Percentiles rank a stretch among this genome's conserved stretches.
Evolutionary conservation across 306 rosid species (phyloP).

Genomic region (Prosopis cineraria): DNA sequence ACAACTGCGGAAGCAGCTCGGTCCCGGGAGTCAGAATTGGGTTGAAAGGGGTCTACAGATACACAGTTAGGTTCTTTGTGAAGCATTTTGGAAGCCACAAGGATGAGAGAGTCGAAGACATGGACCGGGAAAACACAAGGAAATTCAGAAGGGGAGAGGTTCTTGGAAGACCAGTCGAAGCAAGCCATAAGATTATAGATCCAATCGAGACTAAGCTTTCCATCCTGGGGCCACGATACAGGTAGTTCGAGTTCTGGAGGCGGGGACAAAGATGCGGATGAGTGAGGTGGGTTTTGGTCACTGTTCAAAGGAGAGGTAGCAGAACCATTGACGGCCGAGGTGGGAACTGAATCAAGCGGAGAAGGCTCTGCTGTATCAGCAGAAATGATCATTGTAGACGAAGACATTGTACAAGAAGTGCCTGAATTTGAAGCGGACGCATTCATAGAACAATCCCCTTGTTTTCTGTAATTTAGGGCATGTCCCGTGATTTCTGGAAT

Average conservation of each 20-base stretch:
- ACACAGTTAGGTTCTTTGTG: slow-evolving; percentile 86
- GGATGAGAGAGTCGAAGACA: slow-evolving; percentile 67
- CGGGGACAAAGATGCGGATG: slow-evolving; percentile 19
- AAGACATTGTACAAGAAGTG: neutral
- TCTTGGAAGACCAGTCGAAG: slow-evolving; percentile 78
- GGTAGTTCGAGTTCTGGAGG: slow-evolving; percentile 47
- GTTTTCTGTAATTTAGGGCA: neutral
- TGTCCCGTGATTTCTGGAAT: neutral
- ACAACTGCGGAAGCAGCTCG: slow-evolving; percentile 45
- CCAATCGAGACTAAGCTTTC: slow-evolving; percentile 58
- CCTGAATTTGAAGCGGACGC: neutral
- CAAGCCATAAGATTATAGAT: slow-evolving; percentile 49
- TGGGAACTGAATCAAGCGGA: slow-evolving; percentile 30
- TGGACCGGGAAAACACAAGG: slow-evolving; percentile 64
- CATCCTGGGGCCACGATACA: slow-evolving; percentile 66
- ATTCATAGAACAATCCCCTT: neutral
- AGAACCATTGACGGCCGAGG: slow-evolving; percentile 22
- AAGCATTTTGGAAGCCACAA: slow-evolving; percentile 73
- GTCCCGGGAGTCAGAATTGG: slow-evolving; percentile 19
- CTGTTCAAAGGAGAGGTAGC: neutral
- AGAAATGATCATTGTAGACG: slow-evolving; percentile 34
- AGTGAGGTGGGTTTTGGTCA: neutral
- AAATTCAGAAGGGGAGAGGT: slow-evolving; percentile 56
- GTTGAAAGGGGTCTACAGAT: slow-evolving; percentile 47
- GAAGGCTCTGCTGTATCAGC: slow-evolving; percentile 33